Evolutionary conservation across 2,329 filamentous ascomycete genomes (phyloP), one percentile per base, ranked within the genome.

Genomic region (Escovopsis sp.): DNA sequence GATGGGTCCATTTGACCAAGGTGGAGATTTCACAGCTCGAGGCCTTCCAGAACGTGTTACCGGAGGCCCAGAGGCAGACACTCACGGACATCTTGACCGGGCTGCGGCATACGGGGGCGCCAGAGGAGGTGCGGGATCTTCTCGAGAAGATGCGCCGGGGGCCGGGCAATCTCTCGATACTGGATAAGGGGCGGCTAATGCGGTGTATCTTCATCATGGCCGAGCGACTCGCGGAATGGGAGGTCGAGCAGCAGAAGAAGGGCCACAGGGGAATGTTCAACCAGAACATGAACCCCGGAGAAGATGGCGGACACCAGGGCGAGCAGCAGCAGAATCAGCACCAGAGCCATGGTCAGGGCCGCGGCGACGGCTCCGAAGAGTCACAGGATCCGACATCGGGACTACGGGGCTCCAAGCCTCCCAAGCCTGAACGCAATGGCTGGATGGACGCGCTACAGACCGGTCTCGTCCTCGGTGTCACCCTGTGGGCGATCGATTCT

Each of bases 31-130:
- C 71, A 48, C 58, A 66, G 33, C 53, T 88, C 33, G 61, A 76
- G 39, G 60, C 68, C 21, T 65, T 82, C 41, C 56, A 80, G 39
- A 70, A 71, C 44, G 62, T 66, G 40, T 64, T 84, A 38, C 78
- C 79, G 7, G 62, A 66, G 36, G 64, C 66, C n/a, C 75, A 83
- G 55, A 63, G 64, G 27, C 57, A 71, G 34, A 60, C 67, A 16
- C 55, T 86, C 39, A 65, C 74, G 39, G 64, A 70, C 33, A 64
- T 76, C 8, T 57, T 81, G n/a, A 60, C 69, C 41, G 61, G 68
- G 19, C 66, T 88, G 41, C 73, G 76, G 57, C 65, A 66, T 40
- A 66, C 76, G 29, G 85, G 85, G 9, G 71, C 85, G 13, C 82
- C 84, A 1, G 48, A 59, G 16, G 82, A 85, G 50, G 58, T 85